Percentiles rank a stretch among this genome's conserved stretches.
phyloP scores from a whole-genome alignment of 768 basidiomycete species.

The Collybiopsis luxurians region DNA sequence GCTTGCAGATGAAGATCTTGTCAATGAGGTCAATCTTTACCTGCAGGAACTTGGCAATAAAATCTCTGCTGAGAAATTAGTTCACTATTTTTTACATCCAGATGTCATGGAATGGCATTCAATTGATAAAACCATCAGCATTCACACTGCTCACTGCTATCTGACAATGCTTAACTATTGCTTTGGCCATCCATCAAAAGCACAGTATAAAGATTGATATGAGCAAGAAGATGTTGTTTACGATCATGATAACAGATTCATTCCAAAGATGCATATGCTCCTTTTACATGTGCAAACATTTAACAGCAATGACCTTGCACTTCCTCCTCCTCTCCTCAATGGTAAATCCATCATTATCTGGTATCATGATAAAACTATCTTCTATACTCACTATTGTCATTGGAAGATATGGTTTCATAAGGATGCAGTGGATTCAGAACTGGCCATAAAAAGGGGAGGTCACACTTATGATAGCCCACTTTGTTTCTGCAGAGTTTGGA shows the following conservation, averaged over 20 bases:
- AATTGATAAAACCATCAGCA: constrained; percentile 14
- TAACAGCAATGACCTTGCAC: not conserved
- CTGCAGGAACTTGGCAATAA: constrained; percentile 23
- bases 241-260: not conserved
- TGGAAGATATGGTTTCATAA: not conserved
- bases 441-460: not conserved
- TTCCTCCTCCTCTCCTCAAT: not conserved
- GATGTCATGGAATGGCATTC: constrained; percentile 12
- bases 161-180: constrained; percentile 18
- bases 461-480: not conserved
- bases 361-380: not conserved
- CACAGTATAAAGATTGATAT: not conserved
- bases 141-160: constrained; percentile 21
- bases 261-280: not conserved
- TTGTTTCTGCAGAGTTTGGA: not conserved
- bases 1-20: constrained; percentile 25
- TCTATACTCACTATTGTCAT: not conserved
- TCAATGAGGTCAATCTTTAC: constrained; percentile 20
- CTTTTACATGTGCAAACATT: not conserved
- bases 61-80: constrained; percentile 20
- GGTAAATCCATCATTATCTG: not conserved
- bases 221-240: not conserved
- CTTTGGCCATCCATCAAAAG: not conserved
- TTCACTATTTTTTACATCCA: constrained; percentile 17
- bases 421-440: not conserved